These are phyloP conservation scores for Enterocytospora artemiae DNA, from an alignment of 371 early-diverging fungal species.

Conservation along the genomic window DNA sequence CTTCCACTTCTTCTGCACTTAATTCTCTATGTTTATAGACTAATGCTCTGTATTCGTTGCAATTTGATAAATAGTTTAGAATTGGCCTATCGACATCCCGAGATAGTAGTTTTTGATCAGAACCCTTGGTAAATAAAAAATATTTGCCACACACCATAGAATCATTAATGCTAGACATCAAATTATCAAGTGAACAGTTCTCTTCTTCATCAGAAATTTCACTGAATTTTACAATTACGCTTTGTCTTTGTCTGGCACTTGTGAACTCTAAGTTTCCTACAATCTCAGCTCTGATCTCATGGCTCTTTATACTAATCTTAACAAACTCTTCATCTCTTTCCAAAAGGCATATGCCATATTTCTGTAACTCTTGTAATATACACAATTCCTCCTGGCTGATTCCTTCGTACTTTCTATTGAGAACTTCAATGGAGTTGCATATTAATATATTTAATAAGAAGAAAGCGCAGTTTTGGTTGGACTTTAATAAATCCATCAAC, in stretches of 20 bases:
- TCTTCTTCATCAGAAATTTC: not conserved
- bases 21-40: constrained; percentile 68
- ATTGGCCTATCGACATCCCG: not conserved
- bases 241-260: constrained; percentile 55
- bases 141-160: constrained; percentile 15
- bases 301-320: constrained; percentile 25
- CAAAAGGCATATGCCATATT: constrained; percentile 4
- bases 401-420: constrained; percentile 54
- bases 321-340: constrained; percentile 14
- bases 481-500: constrained; percentile 60
- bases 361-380: constrained; percentile 43
- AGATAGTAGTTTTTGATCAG: constrained; percentile 62
- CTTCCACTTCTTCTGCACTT: constrained; percentile 64
- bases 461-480: constrained; percentile 5
- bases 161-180: not conserved
- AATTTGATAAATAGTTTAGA: constrained; percentile 60
- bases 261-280: constrained; percentile 46
- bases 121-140: constrained; percentile 71
- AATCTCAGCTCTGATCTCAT: constrained; percentile 19
- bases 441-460: constrained; percentile 45
- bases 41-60: constrained; percentile 74
- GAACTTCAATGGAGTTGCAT: constrained; percentile 52
- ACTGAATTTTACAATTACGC: constrained; percentile 46
- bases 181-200: not conserved
- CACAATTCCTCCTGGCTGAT: constrained; percentile 57